phyloP scores from a whole-genome alignment of 2,329 filamentous ascomycete genomes.

The Lasiodiplodia citricola region DNA sequence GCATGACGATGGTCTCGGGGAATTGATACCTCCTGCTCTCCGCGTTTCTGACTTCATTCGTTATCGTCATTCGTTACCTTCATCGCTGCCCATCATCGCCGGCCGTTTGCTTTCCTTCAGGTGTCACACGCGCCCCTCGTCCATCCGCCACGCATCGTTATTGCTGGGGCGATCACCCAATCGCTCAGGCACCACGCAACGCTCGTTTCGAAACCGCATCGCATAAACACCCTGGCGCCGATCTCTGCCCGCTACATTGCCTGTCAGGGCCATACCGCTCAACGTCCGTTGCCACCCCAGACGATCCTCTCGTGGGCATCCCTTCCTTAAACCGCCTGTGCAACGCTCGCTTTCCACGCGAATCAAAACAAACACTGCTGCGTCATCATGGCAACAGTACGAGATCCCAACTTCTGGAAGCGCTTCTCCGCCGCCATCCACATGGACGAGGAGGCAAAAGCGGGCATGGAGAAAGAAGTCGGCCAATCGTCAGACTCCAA shows the following conservation, averaged over 20 bases:
- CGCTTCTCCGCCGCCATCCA: conserved; percentile 65
- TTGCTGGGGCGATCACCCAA: background rate
- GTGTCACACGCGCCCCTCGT: background rate
- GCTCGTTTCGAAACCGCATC: conserved; percentile 18
- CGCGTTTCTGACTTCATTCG: background rate
- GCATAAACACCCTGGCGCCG: conserved; percentile 15
- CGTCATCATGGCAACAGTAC: conserved; percentile 54
- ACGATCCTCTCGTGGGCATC: background rate
- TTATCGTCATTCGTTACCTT: background rate
- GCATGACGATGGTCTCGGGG: background rate
- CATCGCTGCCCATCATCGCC: background rate
- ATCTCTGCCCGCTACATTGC: conserved; percentile 5
- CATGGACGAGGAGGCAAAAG: conserved; percentile 54
- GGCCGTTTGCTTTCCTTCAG: background rate
- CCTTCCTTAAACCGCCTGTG: background rate
- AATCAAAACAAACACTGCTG: background rate
- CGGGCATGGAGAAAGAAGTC: conserved; percentile 14
- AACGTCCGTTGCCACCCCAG: background rate
- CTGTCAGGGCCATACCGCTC: background rate
- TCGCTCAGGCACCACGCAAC: background rate
- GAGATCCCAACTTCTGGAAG: conserved; percentile 65
- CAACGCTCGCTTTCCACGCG: background rate
- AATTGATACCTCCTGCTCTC: background rate
- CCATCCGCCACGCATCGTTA: background rate
- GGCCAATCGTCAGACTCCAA: conserved; percentile 27